Evolutionary conservation across 129 eudicot genomes (phyloP).

Genomic region (Saposhnikovia divaricata): DNA sequence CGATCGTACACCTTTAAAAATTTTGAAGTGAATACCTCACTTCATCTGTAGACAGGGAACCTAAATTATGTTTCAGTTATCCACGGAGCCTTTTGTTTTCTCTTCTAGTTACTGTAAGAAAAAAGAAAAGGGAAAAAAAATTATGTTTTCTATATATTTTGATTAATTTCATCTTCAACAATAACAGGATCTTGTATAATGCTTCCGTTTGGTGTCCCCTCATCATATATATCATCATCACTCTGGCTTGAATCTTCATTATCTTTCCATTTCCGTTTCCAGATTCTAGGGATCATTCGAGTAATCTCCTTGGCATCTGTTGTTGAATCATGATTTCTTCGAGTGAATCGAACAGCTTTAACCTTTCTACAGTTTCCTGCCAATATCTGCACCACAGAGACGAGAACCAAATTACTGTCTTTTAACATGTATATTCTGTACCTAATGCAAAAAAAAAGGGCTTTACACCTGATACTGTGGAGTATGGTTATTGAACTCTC

Average conservation of each 20-base stretch:
- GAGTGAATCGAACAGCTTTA: constrained; percentile 43
- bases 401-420: neutral
- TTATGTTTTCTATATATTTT: constrained; percentile 24
- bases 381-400: constrained; percentile 35
- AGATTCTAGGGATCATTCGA: constrained; percentile 44
- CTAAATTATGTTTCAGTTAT: neutral
- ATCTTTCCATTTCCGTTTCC: constrained; percentile 40
- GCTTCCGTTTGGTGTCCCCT: constrained; percentile 12
- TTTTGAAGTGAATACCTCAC: constrained; percentile 54
- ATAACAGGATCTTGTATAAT: constrained; percentile 15
- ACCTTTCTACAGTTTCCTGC: constrained; percentile 57
- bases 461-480: neutral
- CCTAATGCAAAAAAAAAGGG: neutral
- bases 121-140: constrained; percentile 14
- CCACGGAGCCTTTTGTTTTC: constrained; percentile 8
- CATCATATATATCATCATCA: constrained; percentile 25
- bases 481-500: neutral
- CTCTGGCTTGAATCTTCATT: constrained; percentile 26
- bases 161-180: constrained; percentile 17
- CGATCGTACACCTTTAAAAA: constrained; percentile 17
- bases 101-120: constrained; percentile 27
- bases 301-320: constrained; percentile 44
- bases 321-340: constrained; percentile 35
- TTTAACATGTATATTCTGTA: neutral
- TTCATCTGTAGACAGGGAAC: constrained; percentile 37